Percentiles rank a stretch among this genome's conserved stretches.
Conservation (phyloP, 1,284 basidiomycete species). For the Tilletiopsis washingtonensis region DNA sequence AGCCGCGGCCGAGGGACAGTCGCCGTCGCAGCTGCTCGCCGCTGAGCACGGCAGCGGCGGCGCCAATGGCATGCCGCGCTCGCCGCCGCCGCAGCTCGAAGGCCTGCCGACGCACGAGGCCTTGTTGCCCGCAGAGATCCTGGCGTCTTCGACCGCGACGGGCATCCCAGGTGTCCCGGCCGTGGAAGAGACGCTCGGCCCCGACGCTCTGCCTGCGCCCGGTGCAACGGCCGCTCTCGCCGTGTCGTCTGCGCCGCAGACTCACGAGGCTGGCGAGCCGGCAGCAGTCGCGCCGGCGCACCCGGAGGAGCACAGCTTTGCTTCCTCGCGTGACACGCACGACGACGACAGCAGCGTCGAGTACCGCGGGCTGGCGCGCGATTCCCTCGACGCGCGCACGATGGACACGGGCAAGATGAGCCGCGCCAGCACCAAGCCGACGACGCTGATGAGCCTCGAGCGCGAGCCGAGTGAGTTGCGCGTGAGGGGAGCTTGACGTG, state of each 20-base stretch:
- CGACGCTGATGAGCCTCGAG: slow-evolving; percentile 81
- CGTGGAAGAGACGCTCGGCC: not conserved
- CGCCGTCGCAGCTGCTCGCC: not conserved
- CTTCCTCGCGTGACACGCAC: not conserved
- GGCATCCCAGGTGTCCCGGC: no score
- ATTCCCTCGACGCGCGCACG: slow-evolving; percentile 31
- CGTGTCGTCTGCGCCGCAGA: not conserved
- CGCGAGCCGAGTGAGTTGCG: slow-evolving; percentile 5
- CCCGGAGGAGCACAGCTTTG: not conserved
- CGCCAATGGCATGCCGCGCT: no score
- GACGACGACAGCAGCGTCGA: not conserved
- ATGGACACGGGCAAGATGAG: slow-evolving; percentile 53
- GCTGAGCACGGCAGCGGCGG: no score
- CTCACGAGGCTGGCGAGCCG: no score
- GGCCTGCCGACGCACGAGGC: not conserved
- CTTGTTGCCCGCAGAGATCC: no score
- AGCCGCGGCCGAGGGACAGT: no score
- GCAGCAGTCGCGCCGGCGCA: not conserved
- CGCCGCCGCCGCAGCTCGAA: no score
- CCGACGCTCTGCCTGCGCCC: no score
- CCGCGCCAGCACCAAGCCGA: slow-evolving; percentile 86
- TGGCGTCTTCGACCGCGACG: no score
- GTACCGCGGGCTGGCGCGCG: no score
- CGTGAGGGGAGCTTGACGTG: no score
- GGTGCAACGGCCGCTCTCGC: not conserved